Conservation (phyloP, 768 basidiomycete species). For the Lentinus tigrinus region DNA sequence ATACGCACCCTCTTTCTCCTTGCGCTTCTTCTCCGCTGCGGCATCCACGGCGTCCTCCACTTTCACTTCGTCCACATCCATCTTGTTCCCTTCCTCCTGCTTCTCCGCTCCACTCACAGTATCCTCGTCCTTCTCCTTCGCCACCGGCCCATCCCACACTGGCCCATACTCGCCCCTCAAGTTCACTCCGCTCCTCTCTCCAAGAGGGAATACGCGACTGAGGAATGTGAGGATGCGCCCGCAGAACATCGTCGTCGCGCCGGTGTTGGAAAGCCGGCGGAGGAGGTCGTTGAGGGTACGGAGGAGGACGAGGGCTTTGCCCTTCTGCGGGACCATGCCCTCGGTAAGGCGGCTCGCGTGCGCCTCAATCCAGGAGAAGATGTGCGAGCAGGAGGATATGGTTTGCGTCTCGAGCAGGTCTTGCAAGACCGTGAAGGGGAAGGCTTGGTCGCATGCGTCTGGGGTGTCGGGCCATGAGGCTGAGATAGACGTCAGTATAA, state of each 20-base stretch:
- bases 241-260: slow-evolving; percentile 81
- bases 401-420: slow-evolving; percentile 87
- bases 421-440: slow-evolving; percentile 73
- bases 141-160: slow-evolving; percentile 65
- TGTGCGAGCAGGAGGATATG: slow-evolving; percentile 78
- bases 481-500: background rate
- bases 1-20: slow-evolving; percentile 61
- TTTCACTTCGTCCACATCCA: slow-evolving; percentile 30
- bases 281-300: slow-evolving; percentile 86
- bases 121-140: slow-evolving; percentile 30
- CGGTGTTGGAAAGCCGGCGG: slow-evolving; percentile 83
- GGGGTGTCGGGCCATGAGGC: slow-evolving; percentile 1
- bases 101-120: slow-evolving; percentile 28
- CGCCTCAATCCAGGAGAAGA: slow-evolving; percentile 86
- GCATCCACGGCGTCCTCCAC: slow-evolving; percentile 19
- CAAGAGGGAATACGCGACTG: slow-evolving; percentile 81
- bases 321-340: slow-evolving; percentile 82
- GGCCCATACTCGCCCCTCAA: slow-evolving; percentile 85
- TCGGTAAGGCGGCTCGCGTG: slow-evolving; percentile 69
- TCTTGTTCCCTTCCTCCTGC: slow-evolving; percentile 29
- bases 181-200: slow-evolving; percentile 90
- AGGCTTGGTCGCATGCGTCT: slow-evolving; percentile 79
- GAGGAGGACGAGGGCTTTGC: slow-evolving; percentile 81
- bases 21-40: slow-evolving; percentile 34
- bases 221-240: slow-evolving; percentile 88